Conservation (phyloP, 495 filamentous ascomycete genomes). For the Aspergillus taichungensis region DNA sequence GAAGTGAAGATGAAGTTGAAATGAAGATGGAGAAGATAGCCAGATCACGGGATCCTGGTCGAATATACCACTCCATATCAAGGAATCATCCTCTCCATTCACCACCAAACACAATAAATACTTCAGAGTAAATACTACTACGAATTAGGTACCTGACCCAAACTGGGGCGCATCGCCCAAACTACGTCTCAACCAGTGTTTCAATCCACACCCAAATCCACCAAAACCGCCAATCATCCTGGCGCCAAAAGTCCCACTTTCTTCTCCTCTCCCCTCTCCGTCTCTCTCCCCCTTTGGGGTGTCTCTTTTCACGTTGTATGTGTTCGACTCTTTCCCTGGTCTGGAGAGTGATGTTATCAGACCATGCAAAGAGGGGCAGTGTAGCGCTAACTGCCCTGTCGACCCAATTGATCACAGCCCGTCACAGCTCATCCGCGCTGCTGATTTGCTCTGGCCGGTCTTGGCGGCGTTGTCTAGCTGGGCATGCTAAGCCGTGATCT, state of each 20-base stretch:
- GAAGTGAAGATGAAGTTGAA: conserved; percentile 3
- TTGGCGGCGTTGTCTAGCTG: background rate
- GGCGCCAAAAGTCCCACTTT: conserved; percentile 6
- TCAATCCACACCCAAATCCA: conserved; percentile 5
- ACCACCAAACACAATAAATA: background rate
- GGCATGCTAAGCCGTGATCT: conserved; percentile 15
- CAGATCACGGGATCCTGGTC: background rate
- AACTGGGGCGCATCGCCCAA: background rate
- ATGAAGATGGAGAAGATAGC: background rate
- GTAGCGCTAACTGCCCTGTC: background rate
- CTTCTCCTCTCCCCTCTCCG: background rate
- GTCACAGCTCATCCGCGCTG: background rate
- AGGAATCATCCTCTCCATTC: background rate
- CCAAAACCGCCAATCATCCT: conserved; percentile 5
- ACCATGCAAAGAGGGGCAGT: too few relatives aligned
- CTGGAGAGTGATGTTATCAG: too few relatives aligned
- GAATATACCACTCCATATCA: background rate
- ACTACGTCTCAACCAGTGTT: conserved; percentile 17
- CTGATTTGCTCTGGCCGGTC: conserved; percentile 5
- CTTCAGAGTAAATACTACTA: too few relatives aligned
- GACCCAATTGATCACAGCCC: background rate
- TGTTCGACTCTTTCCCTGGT: background rate
- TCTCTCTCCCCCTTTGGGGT: background rate
- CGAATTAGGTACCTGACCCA: too few relatives aligned
- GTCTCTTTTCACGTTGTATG: too few relatives aligned